phyloP scores from a whole-genome alignment of 257 asterid species.

The Prunella vulgaris region DNA sequence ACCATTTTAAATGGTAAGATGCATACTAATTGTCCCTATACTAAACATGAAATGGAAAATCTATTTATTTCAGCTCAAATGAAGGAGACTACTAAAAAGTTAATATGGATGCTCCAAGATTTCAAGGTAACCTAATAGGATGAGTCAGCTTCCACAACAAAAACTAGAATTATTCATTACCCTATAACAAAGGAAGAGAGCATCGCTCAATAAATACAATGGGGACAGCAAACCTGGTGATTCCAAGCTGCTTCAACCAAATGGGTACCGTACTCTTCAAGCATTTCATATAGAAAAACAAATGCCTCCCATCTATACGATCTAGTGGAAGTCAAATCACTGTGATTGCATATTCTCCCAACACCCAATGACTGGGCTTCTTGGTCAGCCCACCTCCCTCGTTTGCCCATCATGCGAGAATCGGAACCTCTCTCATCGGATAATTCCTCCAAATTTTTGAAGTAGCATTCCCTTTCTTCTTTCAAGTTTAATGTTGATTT shows the following conservation, averaged over 20 bases:
- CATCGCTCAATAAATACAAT: not conserved
- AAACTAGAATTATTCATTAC: not conserved
- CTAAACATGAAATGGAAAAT: not conserved
- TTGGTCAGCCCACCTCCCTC: constrained; percentile 80
- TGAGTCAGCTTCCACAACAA: constrained; percentile 7
- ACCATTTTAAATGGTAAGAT: constrained; percentile 1
- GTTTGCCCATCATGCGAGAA: constrained; percentile 47
- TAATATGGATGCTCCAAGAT: not conserved
- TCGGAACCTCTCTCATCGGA: constrained; percentile 35
- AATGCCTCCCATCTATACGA: constrained; percentile 83
- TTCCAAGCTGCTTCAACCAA: constrained; percentile 98
- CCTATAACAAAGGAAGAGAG: not conserved
- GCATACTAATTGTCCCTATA: not conserved
- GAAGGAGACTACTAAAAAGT: not conserved
- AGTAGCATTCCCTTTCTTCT: constrained; percentile 37
- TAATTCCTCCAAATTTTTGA: constrained; percentile 36
- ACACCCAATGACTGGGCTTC: constrained; percentile 91
- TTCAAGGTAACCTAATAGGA: not conserved
- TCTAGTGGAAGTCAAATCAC: constrained; percentile 37
- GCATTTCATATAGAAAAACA: constrained; percentile 90
- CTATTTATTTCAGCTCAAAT: not conserved
- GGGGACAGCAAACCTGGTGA: constrained; percentile 66
- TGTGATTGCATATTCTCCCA: constrained; percentile 48
- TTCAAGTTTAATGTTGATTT: constrained; percentile 52
- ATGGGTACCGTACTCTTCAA: constrained; percentile 95